phyloP scores from a whole-genome alignment of 495 filamentous ascomycete species.

The Daldinia childiae region DNA sequence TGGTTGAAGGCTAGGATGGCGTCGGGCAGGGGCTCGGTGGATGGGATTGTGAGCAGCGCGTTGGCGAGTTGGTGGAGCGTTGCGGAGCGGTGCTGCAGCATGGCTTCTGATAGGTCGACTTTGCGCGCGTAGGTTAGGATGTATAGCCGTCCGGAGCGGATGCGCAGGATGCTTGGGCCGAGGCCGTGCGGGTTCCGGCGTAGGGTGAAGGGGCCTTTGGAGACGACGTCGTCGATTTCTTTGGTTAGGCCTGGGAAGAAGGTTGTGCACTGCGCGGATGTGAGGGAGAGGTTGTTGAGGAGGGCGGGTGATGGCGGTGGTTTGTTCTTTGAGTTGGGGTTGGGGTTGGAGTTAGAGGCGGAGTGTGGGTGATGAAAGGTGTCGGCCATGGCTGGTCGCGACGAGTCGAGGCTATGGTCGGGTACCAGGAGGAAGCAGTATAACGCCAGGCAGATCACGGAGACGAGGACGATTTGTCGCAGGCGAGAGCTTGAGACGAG shows the following conservation, averaged over 20 bases:
- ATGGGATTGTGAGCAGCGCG: slow-evolving; percentile 56
- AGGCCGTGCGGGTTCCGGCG: slow-evolving; percentile 47
- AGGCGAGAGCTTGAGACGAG: slow-evolving; percentile 42
- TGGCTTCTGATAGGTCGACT: slow-evolving; percentile 50
- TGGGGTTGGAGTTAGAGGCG: not conserved
- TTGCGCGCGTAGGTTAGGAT: slow-evolving; percentile 56
- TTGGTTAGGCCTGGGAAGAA: slow-evolving; percentile 58
- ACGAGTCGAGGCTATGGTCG: slow-evolving; percentile 37
- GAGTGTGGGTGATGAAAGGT: slow-evolving; percentile 17
- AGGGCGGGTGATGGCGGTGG: slow-evolving; percentile 36
- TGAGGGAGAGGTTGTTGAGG: slow-evolving; percentile 54
- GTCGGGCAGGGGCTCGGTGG: slow-evolving; percentile 60
- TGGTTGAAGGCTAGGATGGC: slow-evolving; percentile 63
- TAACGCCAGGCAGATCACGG: slow-evolving; percentile 45
- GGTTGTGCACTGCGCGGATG: slow-evolving; percentile 51
- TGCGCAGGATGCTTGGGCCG: slow-evolving; percentile 54
- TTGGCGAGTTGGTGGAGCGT: slow-evolving; percentile 53
- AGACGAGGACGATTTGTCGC: slow-evolving; percentile 43
- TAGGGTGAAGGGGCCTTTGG: slow-evolving; percentile 56
- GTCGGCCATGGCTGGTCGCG: slow-evolving; percentile 33
- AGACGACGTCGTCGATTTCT: slow-evolving; percentile 56
- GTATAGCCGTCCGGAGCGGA: slow-evolving; percentile 57
- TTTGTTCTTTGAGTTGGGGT: not conserved
- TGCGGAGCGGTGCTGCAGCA: slow-evolving; percentile 52
- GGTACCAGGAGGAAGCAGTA: slow-evolving; percentile 53